Percentiles rank a stretch among this genome's conserved stretches.
Conservation (phyloP, 306 rosid species). For the Oemleria cerasiformis region DNA sequence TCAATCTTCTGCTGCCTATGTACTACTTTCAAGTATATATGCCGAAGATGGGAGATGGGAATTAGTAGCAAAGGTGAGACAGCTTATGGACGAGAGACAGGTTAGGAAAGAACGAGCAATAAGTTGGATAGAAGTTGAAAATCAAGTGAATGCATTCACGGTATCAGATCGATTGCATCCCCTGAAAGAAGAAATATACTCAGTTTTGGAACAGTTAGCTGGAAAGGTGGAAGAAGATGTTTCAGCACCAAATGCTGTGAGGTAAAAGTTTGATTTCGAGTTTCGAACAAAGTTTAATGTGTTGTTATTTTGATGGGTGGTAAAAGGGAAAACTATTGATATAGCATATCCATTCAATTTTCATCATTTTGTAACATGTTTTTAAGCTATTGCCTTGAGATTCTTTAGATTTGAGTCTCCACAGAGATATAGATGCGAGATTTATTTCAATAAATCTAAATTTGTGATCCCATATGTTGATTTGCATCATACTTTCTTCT, state of each 20-base stretch:
- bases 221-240: slow-evolving; percentile 44
- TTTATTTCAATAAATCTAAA: slow-evolving; percentile 18
- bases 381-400: slow-evolving; percentile 18
- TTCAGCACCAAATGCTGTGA: slow-evolving; percentile 27
- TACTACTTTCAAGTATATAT: slow-evolving; percentile 57
- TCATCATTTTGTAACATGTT: slow-evolving; percentile 19
- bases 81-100: slow-evolving; percentile 49
- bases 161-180: slow-evolving; percentile 57
- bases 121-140: slow-evolving; percentile 60
- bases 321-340: slow-evolving; percentile 27
- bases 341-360: slow-evolving; percentile 12
- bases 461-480: slow-evolving; percentile 20
- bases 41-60: slow-evolving; percentile 64
- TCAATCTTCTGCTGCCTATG: slow-evolving; percentile 48
- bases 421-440: slow-evolving; percentile 20
- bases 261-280: slow-evolving; percentile 24
- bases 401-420: slow-evolving; percentile 29
- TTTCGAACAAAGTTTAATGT: slow-evolving; percentile 14
- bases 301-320: slow-evolving; percentile 17
- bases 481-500: not conserved
- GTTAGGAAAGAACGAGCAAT: slow-evolving; percentile 45
- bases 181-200: slow-evolving; percentile 51
- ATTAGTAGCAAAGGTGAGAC: slow-evolving; percentile 50
- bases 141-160: slow-evolving; percentile 49
- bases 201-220: slow-evolving; percentile 47